Evolutionary conservation across 352 stramenopile species (phyloP), one percentile per base, ranked within the genome.

Genomic region (Globisporangium sylvaticum): DNA sequence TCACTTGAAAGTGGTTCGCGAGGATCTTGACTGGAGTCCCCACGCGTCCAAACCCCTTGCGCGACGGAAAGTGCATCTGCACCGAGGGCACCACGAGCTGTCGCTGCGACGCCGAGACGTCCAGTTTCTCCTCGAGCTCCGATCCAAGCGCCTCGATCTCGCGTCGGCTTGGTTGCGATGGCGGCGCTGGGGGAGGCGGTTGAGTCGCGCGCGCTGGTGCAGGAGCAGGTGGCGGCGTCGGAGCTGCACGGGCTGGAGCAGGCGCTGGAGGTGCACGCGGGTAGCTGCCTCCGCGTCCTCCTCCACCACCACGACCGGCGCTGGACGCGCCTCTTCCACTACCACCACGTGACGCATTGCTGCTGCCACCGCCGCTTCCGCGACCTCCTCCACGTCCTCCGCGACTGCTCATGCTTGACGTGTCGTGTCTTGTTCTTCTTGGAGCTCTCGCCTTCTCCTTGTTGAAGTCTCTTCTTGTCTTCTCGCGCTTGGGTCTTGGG

Each of bases 1-100:
- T 78, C 14, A 93, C 83, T 20, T 71, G 72, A 57, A 91, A 93
- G 48, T 91, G 83, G 54, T 93, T 93, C 8, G 81, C 85, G 46
- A 78, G 65, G 0, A 91, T 20, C 58, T 69, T 85, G 14, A 91
- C 70, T 0, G 63, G 6, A 18, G 66, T 73, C 1, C 85, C 85
- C 1, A 50, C n/a, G 42, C 44, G 70, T n/a, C 85, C 85, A 72
- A 90, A 91, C 15, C 81, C 81, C 1, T 74, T 79, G 12, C 85
- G 85, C 0, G 73, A 64, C 0, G 83, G 83, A 59, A 87, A 89
- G 39, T 81, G 70, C 65, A 70, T 80, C 37, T 63, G 42, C 14
- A 85, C 70, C 1, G 79, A 46, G 2, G 80, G 78, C 54, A 62
- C 48, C 37, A 89, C 71, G 18, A 81, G 71, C 58, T 66, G 54